phyloP scores from a whole-genome alignment of 306 rosid species.

The Vigna unguiculata region DNA sequence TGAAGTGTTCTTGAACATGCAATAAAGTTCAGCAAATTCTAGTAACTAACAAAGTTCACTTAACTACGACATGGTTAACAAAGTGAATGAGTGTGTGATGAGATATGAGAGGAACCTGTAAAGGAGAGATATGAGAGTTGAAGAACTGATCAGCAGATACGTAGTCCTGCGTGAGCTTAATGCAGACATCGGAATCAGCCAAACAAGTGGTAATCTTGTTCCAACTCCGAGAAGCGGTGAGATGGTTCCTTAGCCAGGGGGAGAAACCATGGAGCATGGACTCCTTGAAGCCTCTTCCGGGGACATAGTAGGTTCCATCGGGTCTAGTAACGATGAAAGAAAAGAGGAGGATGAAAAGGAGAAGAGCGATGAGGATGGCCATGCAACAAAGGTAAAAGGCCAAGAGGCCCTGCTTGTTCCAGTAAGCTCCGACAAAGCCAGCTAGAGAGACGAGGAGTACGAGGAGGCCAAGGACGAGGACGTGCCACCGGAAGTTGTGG shows the following conservation, averaged over 20 bases:
- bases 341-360: constrained; percentile 66
- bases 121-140: constrained; percentile 66
- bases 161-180: constrained; percentile 54
- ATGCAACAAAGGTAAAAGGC: constrained; percentile 75
- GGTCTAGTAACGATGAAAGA: constrained; percentile 73
- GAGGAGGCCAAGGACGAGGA: constrained; percentile 67
- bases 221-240: constrained; percentile 62
- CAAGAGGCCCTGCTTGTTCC: constrained; percentile 69
- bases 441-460: constrained; percentile 67
- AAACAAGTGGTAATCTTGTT: constrained; percentile 63
- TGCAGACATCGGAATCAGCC: constrained; percentile 67
- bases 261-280: constrained; percentile 73
- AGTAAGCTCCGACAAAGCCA: constrained; percentile 78
- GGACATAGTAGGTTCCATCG: constrained; percentile 64
- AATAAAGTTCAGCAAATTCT: background rate
- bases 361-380: constrained; percentile 68
- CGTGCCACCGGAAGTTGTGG: constrained; percentile 76
- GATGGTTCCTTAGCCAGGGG: constrained; percentile 66
- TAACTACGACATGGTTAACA: background rate
- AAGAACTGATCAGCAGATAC: constrained; percentile 66
- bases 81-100: background rate
- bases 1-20: background rate
- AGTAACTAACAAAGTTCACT: constrained; percentile 1
- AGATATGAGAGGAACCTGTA: constrained; percentile 49
- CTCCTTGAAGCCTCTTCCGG: constrained; percentile 61